Evolutionary conservation across 2,329 filamentous ascomycete species (phyloP), one percentile per base, ranked within the genome.

Genomic region (Colletotrichum eleusines): DNA sequence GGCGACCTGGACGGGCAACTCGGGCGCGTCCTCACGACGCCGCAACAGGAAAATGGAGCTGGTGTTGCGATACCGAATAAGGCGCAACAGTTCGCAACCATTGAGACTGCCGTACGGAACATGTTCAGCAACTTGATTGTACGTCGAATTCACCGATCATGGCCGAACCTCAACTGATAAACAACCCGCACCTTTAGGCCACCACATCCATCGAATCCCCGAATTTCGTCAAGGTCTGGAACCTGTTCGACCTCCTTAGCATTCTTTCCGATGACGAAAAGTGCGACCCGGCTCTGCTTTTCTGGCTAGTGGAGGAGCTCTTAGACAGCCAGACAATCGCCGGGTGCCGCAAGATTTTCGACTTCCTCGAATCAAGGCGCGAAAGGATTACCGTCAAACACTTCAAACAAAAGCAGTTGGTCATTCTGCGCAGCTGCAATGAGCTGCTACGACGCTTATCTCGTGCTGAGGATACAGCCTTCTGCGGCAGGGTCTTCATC

Each of bases 401-500:
- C 76, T 94, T 95, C 77, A 90, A 90, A 76, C 91, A 92, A 78
- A 98, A 97, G 80, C 92, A 94, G 70, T 84, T 98, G 51, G 90
- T 97, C 68, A 96, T 98, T 74, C 84, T 99, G n/a, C 89, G 96
- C 76, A 93, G 92, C 71, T 99, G 96, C 82, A 99, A 98, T 80
- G 96, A 98, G 81, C 86, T 99, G 20, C 85, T 99, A n/a, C 91
- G 95, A 44, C 89, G 96, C 55, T 86, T 99, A 2, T 98, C 96
- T n/a, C 90, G 96, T 67, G 95, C 96, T 5, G 95, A 98, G 79
- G 96, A 99, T 80, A 97, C 96, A 0, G 94, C 97, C 0, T 99
- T 99, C 79, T 99, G 96, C 77, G 96, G 96, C 20, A 89, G 96
- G 48, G 96, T 99, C 33, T 98, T 98, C 81, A 98, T 99, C 74